Evolutionary conservation across 2,329 filamentous ascomycete genomes (phyloP).

Genomic region (Sporothrix globosa): DNA sequence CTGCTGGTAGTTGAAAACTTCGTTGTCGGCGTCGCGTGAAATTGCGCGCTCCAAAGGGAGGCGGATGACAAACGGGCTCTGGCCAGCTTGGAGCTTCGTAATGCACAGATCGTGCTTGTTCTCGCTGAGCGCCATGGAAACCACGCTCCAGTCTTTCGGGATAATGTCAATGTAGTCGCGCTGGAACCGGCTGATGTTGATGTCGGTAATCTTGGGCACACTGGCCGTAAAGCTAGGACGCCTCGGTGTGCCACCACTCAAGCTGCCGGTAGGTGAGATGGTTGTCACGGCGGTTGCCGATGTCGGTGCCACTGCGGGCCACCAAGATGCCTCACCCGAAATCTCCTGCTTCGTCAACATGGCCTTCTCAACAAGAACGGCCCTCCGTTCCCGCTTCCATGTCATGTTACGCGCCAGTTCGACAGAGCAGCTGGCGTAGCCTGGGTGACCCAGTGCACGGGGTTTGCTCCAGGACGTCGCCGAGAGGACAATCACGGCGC

Average conservation of each 20-base stretch:
- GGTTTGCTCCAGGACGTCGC: slow-evolving; percentile 58
- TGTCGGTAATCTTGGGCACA: neutral
- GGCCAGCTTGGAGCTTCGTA: slow-evolving; percentile 76
- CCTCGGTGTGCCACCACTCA: slow-evolving; percentile 39
- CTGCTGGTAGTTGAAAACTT: slow-evolving; percentile 81
- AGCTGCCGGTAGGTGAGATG: neutral
- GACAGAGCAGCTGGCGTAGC: slow-evolving; percentile 64
- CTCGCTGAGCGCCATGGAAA: slow-evolving; percentile 84
- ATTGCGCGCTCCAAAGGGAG: slow-evolving; percentile 82
- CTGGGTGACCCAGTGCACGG: slow-evolving; percentile 54
- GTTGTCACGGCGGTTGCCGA: neutral
- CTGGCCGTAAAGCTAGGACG: slow-evolving; percentile 50
- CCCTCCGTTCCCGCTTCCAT: slow-evolving; percentile 66
- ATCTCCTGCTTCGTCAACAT: slow-evolving; percentile 42
- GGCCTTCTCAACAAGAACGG: slow-evolving; percentile 53
- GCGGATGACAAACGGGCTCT: slow-evolving; percentile 81
- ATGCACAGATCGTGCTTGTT: slow-evolving; percentile 83
- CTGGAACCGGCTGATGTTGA: slow-evolving; percentile 68
- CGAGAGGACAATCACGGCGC: slow-evolving; percentile 66
- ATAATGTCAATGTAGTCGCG: slow-evolving; percentile 83
- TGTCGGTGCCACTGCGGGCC: slow-evolving; percentile 41
- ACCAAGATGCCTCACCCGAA: slow-evolving; percentile 20
- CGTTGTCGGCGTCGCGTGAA: slow-evolving; percentile 67
- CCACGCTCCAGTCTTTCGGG: slow-evolving; percentile 77
- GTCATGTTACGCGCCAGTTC: slow-evolving; percentile 73